These are phyloP conservation scores for Leccinum subgranulosum DNA, from an alignment of 768 basidiomycete genomes.

Conservation along the genomic window DNA sequence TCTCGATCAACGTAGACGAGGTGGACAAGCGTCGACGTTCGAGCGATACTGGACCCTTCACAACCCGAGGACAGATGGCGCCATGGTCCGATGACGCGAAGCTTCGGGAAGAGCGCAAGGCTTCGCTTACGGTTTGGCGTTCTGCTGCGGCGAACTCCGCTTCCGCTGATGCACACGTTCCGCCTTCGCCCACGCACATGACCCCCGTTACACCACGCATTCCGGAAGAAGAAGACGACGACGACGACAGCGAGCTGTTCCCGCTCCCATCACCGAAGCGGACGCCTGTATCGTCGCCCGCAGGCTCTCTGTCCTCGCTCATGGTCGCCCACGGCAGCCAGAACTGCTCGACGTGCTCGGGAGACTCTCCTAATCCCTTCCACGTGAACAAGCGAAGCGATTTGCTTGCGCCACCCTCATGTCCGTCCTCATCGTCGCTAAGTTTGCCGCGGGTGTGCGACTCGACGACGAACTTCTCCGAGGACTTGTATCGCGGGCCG, in stretches of 20 bases:
- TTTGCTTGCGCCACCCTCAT: slow-evolving; percentile 21
- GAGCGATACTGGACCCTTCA: slow-evolving; percentile 28
- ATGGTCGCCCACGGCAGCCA: slow-evolving; percentile 2
- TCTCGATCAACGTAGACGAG: slow-evolving; percentile 58
- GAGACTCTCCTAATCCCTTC: slow-evolving; percentile 2
- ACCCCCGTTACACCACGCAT: slow-evolving; percentile 23
- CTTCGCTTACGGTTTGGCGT: neutral
- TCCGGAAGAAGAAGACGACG: slow-evolving; percentile 40
- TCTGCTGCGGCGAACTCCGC: neutral
- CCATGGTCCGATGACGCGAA: neutral
- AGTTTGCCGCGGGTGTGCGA: slow-evolving; percentile 19
- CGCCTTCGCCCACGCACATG: slow-evolving; percentile 12
- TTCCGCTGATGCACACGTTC: slow-evolving; percentile 1
- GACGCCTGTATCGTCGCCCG: slow-evolving; percentile 42
- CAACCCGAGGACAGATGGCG: neutral
- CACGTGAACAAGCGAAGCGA: slow-evolving; percentile 1
- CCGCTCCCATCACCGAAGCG: slow-evolving; percentile 59
- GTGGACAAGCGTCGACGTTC: slow-evolving; percentile 56
- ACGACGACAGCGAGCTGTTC: slow-evolving; percentile 55
- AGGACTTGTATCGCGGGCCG: slow-evolving; percentile 5
- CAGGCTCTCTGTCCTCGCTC: slow-evolving; percentile 29
- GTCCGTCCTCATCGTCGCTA: slow-evolving; percentile 26
- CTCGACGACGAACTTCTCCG: slow-evolving; percentile 6
- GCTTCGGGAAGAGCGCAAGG: neutral
- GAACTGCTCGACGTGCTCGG: slow-evolving; percentile 16